These are phyloP conservation scores for Fragaria vesca DNA, from an alignment of 306 rosid genomes.

Conservation along the genomic window DNA sequence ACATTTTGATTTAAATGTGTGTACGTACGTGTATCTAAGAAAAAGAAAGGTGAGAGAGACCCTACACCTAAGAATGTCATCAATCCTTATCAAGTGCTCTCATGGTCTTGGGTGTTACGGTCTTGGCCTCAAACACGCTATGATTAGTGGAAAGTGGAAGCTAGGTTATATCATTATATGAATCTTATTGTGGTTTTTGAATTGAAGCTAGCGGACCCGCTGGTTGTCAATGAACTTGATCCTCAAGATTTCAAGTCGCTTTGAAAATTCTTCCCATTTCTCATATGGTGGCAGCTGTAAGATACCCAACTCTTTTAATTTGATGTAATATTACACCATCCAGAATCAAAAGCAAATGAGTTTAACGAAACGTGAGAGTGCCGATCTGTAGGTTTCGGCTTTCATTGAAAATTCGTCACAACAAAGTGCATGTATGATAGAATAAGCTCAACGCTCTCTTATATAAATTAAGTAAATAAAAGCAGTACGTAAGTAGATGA, in stretches of 20 bases:
- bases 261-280: neutral
- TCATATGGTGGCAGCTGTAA: neutral
- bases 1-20: too few species aligned
- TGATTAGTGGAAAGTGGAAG: neutral
- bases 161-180: neutral
- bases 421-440: neutral
- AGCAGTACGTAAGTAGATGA: neutral
- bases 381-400: neutral
- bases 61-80: conserved; percentile 7
- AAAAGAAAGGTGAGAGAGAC: conserved; percentile 9
- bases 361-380: neutral
- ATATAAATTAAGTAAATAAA: too few species aligned
- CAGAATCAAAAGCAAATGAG: neutral
- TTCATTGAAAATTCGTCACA: neutral
- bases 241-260: neutral
- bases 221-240: neutral
- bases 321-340: neutral
- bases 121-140: neutral
- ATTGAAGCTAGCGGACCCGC: neutral
- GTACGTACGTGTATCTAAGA: too few species aligned
- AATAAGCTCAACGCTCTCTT: neutral
- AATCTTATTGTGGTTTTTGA: neutral
- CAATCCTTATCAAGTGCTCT: conserved; percentile 2
- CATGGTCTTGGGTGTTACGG: neutral
- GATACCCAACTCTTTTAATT: neutral